These are phyloP conservation scores for Fusarium luffae DNA, from an alignment of 2,329 filamentous ascomycete genomes.

Conservation along the genomic window DNA sequence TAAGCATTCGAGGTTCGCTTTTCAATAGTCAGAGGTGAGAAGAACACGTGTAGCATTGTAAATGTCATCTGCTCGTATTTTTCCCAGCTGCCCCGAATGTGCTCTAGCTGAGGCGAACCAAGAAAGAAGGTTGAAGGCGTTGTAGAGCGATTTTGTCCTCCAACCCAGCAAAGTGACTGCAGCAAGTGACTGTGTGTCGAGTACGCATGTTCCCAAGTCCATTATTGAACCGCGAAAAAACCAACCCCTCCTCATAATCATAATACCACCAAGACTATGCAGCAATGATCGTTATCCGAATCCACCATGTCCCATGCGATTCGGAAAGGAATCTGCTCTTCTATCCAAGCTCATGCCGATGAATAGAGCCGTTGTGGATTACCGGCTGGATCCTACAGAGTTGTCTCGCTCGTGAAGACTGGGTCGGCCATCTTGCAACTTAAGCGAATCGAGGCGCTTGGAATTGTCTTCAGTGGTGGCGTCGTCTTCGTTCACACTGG, in stretches of 20 bases:
- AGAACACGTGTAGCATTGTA: slow-evolving; percentile 33
- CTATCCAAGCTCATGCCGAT: slow-evolving; percentile 25
- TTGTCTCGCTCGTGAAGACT: slow-evolving; percentile 68
- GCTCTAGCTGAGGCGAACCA: slow-evolving; percentile 33
- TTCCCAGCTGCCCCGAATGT: slow-evolving; percentile 12
- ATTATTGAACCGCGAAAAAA: slow-evolving; percentile 39
- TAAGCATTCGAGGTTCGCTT: slow-evolving; percentile 13
- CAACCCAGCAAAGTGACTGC: neutral
- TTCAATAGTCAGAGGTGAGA: slow-evolving; percentile 9
- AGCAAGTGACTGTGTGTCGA: slow-evolving; percentile 30
- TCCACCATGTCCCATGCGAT: slow-evolving; percentile 11
- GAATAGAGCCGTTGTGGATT: slow-evolving; percentile 46
- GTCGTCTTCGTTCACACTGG: slow-evolving; percentile 79
- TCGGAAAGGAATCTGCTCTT: slow-evolving; percentile 10
- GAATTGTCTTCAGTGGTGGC: slow-evolving; percentile 83
- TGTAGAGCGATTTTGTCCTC: slow-evolving; percentile 20
- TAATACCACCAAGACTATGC: slow-evolving; percentile 30
- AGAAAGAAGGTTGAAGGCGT: slow-evolving; percentile 28
- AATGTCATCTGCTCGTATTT: slow-evolving; percentile 27
- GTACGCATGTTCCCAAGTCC: slow-evolving; percentile 37
- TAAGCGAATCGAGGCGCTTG: slow-evolving; percentile 88
- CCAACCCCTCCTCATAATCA: slow-evolving; percentile 37
- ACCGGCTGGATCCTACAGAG: slow-evolving; percentile 68
- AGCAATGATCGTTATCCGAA: slow-evolving; percentile 29
- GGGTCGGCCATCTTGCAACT: slow-evolving; percentile 81